Evolutionary conservation across 768 basidiomycete species (phyloP), one percentile per base, ranked within the genome.

Genomic region (Auricularia sp.): DNA sequence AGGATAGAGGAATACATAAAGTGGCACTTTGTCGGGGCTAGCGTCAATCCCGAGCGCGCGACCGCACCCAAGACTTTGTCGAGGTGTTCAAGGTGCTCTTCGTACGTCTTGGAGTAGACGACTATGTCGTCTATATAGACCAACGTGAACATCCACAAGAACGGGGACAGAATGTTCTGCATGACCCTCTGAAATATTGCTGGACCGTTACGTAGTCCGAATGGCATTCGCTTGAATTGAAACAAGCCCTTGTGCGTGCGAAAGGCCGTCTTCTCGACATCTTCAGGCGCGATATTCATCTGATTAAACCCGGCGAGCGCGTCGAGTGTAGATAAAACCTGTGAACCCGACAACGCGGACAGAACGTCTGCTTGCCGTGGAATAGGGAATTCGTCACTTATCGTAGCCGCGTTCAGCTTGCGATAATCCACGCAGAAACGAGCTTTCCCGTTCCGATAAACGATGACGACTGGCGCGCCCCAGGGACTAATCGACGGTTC

Each of bases 211-310:
- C 72, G 62, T 1, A 72, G 70, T 1, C 77, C 75, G 62, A 81
- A 81, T 0, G 78, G 79, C 77, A 81, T 79, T 42, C 76, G 62
- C 34, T 64, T 65, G 67, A 81, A 81, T 64, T 81, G 79, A 37
- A 65, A 77, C 0, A 24, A 80, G 67, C 7, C 80, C 80, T 44
- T 67, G 62, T 80, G 80, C 0, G 74, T 74, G 3, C 75, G 64
- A 61, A 81, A 81, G 0, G 77, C 78, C 0, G 75, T 73, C 45
- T 76, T 75, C 34, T 76, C 71, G 13, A 68, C 65, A 18, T 72
- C 74, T 8, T 74, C 67, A 0, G 70, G 66, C 0, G 63, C 65
- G 59, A 79, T 71, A 47, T 71, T 68, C 0, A 79, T 64, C 64
- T 82, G 81, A 0, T 75, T 78, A 64, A 80, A 82, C 10, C 79